Conservation (phyloP, 768 basidiomycete species). For the Mrakia blollopis region DNA sequence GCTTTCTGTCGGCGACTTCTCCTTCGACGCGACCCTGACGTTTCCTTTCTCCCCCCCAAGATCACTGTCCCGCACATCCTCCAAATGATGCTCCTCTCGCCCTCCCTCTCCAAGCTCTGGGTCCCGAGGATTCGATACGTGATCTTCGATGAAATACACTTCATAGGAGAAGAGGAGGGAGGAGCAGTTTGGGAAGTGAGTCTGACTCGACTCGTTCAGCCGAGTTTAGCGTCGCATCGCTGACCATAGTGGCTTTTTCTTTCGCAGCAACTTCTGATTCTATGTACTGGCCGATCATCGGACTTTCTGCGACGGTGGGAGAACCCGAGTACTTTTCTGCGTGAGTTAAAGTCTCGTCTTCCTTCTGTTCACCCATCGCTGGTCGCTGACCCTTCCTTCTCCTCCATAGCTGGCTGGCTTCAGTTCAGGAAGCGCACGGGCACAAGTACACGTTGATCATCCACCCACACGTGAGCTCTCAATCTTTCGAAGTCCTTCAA, state of each 20-base stretch:
- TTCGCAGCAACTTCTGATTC: neutral
- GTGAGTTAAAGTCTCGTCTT: neutral
- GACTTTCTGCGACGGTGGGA: neutral
- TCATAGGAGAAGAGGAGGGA: neutral
- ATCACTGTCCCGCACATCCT: neutral
- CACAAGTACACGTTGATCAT: neutral
- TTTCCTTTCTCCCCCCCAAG: no score
- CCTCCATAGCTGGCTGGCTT: neutral
- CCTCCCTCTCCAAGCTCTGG: neutral
- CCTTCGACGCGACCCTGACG: no score
- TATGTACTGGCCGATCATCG: neutral
- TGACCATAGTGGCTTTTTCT: neutral
- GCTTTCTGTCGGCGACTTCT: no score
- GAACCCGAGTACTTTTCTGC: neutral
- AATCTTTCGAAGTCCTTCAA: no score
- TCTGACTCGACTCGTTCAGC: neutral
- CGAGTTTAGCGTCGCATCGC: no score
- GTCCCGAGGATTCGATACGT: neutral
- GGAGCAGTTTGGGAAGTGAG: neutral
- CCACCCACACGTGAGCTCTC: neutral
- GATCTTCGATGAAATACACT: neutral
- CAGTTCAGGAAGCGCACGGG: neutral
- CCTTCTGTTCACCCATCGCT: neutral
- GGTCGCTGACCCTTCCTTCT: neutral
- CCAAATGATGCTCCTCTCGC: neutral